Evolutionary conservation across 208 protist genomes (phyloP).

Genomic region (Ichthyophonus hoferi): DNA sequence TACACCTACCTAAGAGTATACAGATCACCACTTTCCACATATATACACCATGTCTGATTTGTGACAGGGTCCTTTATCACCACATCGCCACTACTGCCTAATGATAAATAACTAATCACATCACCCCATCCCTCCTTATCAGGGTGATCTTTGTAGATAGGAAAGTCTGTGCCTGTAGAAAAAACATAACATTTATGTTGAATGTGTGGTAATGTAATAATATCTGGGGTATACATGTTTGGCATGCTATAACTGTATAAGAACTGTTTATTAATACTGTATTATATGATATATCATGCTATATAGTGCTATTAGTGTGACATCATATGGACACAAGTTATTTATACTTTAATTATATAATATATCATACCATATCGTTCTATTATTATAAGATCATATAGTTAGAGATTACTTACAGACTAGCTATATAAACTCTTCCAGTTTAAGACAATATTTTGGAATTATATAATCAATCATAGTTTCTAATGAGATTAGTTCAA

Average conservation of each 20-base stretch:
- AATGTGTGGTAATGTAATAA: neutral
- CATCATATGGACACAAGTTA: neutral
- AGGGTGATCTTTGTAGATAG: constrained; percentile 21
- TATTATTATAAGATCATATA: too few species aligned
- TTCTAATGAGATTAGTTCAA: too few species aligned
- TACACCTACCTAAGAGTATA: neutral
- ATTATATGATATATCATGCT: neutral
- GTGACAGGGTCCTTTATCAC: constrained; percentile 25
- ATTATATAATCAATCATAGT: too few species aligned
- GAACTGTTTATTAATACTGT: neutral
- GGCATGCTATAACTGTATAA: neutral
- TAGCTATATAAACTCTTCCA: too few species aligned
- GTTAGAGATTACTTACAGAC: too few species aligned
- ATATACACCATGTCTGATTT: neutral
- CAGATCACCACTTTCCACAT: neutral
- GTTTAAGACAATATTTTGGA: too few species aligned
- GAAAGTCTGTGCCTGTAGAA: constrained; percentile 27
- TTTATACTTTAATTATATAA: too few species aligned
- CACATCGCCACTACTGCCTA: constrained; percentile 10
- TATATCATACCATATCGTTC: too few species aligned
- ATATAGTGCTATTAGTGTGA: neutral
- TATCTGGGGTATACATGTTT: neutral
- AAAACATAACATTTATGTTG: neutral
- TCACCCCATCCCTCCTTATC: constrained; percentile 30
- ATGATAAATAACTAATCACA: neutral